Percentiles rank a stretch among this genome's conserved stretches.
Conservation (phyloP, 805 yeast species). For the Nakazawaea ernobii region DNA sequence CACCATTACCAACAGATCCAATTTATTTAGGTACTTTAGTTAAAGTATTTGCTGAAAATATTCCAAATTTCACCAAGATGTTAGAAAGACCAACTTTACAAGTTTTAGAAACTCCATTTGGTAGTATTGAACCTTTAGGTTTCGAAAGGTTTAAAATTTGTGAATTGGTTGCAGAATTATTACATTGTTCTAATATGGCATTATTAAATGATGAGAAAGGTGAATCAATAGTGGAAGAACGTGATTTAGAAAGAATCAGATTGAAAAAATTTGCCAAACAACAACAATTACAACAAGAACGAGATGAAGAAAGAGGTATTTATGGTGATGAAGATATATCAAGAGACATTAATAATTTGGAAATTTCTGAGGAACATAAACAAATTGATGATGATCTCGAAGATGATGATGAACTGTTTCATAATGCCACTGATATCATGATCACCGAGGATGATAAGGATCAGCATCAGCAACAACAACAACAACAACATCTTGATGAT, state of each 20-base stretch:
- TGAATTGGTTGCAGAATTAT: constrained; percentile 87
- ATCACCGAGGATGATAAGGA: constrained; percentile 16
- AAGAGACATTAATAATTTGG: constrained; percentile 25
- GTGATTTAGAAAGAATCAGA: constrained; percentile 62
- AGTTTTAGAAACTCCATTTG: constrained; percentile 57
- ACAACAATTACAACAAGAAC: constrained; percentile 17
- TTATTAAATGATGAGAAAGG: constrained; percentile 74
- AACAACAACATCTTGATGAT: constrained; percentile 19
- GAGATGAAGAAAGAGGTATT: constrained; percentile 6
- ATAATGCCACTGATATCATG: constrained; percentile 11
- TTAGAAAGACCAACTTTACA: constrained; percentile 35
- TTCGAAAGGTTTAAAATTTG: constrained; percentile 87
- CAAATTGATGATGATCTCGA: constrained; percentile 18
- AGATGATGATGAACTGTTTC: constrained; percentile 22
- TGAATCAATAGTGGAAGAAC: constrained; percentile 56
- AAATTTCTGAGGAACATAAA: constrained; percentile 14
- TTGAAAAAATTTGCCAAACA: constrained; percentile 32
- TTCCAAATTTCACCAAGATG: constrained; percentile 64
- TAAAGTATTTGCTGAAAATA: constrained; percentile 65
- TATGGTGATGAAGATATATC: constrained; percentile 27
- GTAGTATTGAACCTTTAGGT: constrained; percentile 70
- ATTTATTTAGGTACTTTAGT: constrained; percentile 86
- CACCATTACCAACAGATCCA: constrained; percentile 90
- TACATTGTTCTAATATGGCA: constrained; percentile 98
- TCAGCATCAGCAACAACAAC: constrained; percentile 19